Conservation (phyloP, 345 rosid species). For the Populus tremula region DNA sequence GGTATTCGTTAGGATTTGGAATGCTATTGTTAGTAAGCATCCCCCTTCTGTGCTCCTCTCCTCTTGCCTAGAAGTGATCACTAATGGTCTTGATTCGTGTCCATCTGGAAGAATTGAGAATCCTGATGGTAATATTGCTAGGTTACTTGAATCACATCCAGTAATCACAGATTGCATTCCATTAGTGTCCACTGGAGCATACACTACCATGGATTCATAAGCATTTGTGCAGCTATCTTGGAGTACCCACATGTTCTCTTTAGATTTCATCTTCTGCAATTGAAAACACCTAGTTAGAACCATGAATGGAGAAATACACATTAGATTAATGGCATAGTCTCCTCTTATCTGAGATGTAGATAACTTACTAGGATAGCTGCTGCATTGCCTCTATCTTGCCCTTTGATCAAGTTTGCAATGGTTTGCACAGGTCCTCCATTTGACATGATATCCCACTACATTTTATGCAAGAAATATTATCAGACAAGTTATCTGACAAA, state of each 20-base stretch:
- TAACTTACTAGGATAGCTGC: constrained; percentile 66
- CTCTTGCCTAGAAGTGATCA: constrained; percentile 77
- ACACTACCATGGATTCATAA: constrained; percentile 79
- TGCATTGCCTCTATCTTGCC: constrained; percentile 92
- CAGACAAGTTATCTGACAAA: constrained; percentile 3
- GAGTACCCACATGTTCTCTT: constrained; percentile 74
- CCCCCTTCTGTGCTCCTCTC: constrained; percentile 84
- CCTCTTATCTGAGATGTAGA: background rate
- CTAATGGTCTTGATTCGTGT: constrained; percentile 76
- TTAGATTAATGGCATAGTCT: background rate
- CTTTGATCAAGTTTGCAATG: constrained; percentile 77
- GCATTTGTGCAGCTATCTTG: constrained; percentile 87
- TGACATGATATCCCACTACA: constrained; percentile 86
- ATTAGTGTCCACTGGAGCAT: constrained; percentile 73
- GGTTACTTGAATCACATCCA: constrained; percentile 87
- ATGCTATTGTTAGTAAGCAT: constrained; percentile 74
- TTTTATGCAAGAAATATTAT: constrained; percentile 7
- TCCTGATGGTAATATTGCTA: constrained; percentile 79
- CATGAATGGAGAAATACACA: background rate
- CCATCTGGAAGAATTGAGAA: constrained; percentile 93
- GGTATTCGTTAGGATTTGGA: constrained; percentile 63
- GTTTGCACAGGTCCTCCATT: constrained; percentile 65
- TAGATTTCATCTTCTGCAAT: constrained; percentile 68
- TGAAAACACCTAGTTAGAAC: constrained; percentile 1
- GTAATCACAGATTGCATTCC: constrained; percentile 79